Conservation (phyloP, 1,139 yeast genomes). For the Sugiyamaella pinicola region DNA sequence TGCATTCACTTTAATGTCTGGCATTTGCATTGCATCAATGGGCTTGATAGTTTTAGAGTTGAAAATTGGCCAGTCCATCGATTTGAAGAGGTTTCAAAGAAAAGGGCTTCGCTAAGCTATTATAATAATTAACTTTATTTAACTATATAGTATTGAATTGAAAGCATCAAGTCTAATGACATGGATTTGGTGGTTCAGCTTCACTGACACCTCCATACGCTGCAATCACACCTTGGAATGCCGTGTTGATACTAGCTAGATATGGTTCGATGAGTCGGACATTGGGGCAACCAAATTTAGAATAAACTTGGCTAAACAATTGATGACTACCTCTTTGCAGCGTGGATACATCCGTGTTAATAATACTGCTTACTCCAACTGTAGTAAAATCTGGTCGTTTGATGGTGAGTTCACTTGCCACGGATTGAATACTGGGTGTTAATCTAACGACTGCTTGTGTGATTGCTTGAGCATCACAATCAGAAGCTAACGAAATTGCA, state of each 20-base stretch:
- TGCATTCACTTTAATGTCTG: conserved; percentile 60
- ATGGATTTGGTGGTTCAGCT: conserved; percentile 8
- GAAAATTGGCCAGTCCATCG: conserved; percentile 24
- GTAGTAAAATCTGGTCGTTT: conserved; percentile 12
- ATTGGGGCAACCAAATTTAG: conserved; percentile 5
- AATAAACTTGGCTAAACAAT: neutral
- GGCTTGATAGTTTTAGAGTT: conserved; percentile 26
- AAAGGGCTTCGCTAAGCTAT: neutral
- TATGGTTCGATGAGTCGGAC: neutral
- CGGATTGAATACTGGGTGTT: conserved; percentile 5
- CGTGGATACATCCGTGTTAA: conserved; percentile 1
- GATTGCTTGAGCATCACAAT: conserved; percentile 16
- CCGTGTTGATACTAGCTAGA: neutral
- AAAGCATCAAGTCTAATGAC: neutral
- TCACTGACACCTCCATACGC: conserved; percentile 13
- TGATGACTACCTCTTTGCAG: conserved; percentile 6
- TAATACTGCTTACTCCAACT: conserved; percentile 12
- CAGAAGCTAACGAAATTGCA: neutral
- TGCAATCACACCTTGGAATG: neutral
- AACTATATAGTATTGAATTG: neutral
- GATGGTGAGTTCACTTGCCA: conserved; percentile 10
- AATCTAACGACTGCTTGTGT: neutral
- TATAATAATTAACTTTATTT: neutral
- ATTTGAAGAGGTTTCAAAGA: conserved; percentile 15
- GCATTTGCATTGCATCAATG: conserved; percentile 36